These are phyloP conservation scores for Mucor indicus DNA, from an alignment of 371 early-diverging fungal genomes.

Conservation along the genomic window DNA sequence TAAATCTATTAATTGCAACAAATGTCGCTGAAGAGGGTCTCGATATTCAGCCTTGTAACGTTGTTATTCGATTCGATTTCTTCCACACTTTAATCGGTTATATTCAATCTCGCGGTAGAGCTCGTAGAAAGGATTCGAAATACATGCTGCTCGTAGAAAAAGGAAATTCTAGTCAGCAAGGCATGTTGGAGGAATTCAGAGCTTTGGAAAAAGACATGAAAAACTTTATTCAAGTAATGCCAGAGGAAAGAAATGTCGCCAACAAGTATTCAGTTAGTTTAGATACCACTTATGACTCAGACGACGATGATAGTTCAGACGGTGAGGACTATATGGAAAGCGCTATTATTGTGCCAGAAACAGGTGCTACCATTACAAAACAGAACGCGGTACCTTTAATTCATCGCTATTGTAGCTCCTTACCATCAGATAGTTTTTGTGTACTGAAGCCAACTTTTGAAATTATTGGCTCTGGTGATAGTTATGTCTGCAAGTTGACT, in stretches of 20 bases:
- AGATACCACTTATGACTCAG: constrained; percentile 20
- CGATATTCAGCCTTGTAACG: constrained; percentile 93
- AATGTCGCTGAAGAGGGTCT: constrained; percentile 97
- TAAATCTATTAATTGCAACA: constrained; percentile 88
- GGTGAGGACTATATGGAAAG: constrained; percentile 28
- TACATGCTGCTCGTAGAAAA: constrained; percentile 73
- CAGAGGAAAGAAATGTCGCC: constrained; percentile 45
- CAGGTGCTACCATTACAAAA: constrained; percentile 65
- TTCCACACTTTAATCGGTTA: constrained; percentile 69
- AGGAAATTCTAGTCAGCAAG: constrained; percentile 38
- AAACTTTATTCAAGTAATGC: constrained; percentile 43
- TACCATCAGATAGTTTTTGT: constrained; percentile 61
- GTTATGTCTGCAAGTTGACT: constrained; percentile 49
- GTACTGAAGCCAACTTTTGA: constrained; percentile 50
- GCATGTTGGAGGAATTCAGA: constrained; percentile 38
- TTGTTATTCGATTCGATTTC: constrained; percentile 90
- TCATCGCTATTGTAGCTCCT: constrained; percentile 59
- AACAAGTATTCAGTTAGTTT: constrained; percentile 7
- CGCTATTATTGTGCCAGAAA: constrained; percentile 46
- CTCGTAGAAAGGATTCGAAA: constrained; percentile 69
- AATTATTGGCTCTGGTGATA: constrained; percentile 14
- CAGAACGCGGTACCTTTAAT: constrained; percentile 60
- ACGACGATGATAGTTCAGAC: constrained; percentile 24
- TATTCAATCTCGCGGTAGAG: constrained; percentile 96
- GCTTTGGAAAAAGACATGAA: constrained; percentile 54